Base-by-base conservation (phyloP, 495 filamentous ascomycete genomes). In the Eremomyces bilateralis region DNA sequence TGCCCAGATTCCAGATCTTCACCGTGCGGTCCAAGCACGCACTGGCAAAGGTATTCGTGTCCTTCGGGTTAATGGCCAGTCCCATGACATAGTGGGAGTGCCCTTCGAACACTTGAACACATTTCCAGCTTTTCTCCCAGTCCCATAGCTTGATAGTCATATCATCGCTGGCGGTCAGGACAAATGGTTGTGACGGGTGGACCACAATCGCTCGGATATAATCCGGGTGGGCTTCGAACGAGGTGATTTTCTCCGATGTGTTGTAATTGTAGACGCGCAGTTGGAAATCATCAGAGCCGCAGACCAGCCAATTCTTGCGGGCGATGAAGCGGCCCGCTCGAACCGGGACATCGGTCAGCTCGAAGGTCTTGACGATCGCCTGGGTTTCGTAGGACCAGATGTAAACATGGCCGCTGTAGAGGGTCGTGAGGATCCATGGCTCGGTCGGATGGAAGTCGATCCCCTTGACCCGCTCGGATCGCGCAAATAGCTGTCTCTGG, bases 101-200 rank as follows among this genome's bases (percentile, higher is more conserved):
- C n/a, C 88, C 88, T 52, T 99, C 88, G 47, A 93, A 99, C 28
- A 93, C 75, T 52, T 93, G 81, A 13, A 95, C 80, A 46, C 85
- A 94, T 55, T 94, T 95, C 90, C 90, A 99, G 42, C 69, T 69
- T 52, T 81, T 84, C 45, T 95, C 88, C 88, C 88, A 99, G 58
- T 99, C 82, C 90, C 90, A 99, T 36, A 94, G 63, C 61, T 92
- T 94, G 47, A 99, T 94, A 22, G 81, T 93, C 88, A 95, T 95
- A 49, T 99, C 88, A 80, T 99, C 90, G 39, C 77, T 82, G 34
- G 88, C 88, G 22, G 90, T 99, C 20, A 99, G 64, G 30, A 95
- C 80, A 45, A 93, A 95, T 6, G 88, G 84, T 49, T 91, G 82
- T 30, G 83, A 80, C 2, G 88, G 88, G 53, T 99, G 88, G n/a